A percentile compares a stretch with the other conserved stretches of the same genome.
These are phyloP conservation scores for Pythium utonaiense DNA, from an alignment of 352 stramenopile genomes.

Conservation along the genomic window DNA sequence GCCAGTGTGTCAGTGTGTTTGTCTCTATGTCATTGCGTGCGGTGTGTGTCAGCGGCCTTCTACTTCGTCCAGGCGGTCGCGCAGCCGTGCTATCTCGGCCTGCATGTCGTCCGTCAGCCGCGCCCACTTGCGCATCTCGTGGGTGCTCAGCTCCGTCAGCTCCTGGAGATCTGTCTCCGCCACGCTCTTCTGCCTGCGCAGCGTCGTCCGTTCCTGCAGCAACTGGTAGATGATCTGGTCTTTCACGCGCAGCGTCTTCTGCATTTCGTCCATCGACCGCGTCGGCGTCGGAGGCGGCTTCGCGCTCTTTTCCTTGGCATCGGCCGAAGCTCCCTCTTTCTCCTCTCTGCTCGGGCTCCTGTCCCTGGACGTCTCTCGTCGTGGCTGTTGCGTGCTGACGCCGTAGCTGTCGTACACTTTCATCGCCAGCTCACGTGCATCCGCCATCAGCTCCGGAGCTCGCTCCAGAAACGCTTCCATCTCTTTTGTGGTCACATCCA, in stretches of 20 bases:
- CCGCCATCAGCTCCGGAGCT: slow-evolving; percentile 30
- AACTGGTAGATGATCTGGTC: slow-evolving; percentile 85
- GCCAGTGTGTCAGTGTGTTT: neutral
- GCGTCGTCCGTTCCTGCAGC: slow-evolving; percentile 53
- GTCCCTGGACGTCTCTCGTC: neutral
- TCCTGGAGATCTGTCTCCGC: slow-evolving; percentile 57
- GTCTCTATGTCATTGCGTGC: neutral
- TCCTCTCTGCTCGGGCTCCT: neutral
- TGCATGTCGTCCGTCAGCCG: slow-evolving; percentile 82
- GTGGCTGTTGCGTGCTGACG: neutral
- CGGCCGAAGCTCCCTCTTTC: neutral
- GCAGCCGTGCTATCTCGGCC: slow-evolving; percentile 65
- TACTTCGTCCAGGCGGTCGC: slow-evolving; percentile 16
- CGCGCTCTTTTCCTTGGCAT: neutral
- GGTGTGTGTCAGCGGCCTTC: neutral
- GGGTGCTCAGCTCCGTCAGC: slow-evolving; percentile 62
- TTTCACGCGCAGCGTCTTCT: slow-evolving; percentile 57
- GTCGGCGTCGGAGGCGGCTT: neutral
- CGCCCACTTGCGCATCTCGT: slow-evolving; percentile 84
- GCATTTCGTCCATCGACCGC: slow-evolving; percentile 5
- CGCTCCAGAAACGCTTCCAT: slow-evolving; percentile 44
- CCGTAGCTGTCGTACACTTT: slow-evolving; percentile 31
- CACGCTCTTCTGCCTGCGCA: slow-evolving; percentile 47
- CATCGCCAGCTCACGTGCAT: slow-evolving; percentile 50
- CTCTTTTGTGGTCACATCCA: slow-evolving; percentile 30